Percentiles rank a stretch among this genome's conserved stretches.
Evolutionary conservation across 495 filamentous ascomycete species (phyloP).

Genomic region (Annulohypoxylon bovei): DNA sequence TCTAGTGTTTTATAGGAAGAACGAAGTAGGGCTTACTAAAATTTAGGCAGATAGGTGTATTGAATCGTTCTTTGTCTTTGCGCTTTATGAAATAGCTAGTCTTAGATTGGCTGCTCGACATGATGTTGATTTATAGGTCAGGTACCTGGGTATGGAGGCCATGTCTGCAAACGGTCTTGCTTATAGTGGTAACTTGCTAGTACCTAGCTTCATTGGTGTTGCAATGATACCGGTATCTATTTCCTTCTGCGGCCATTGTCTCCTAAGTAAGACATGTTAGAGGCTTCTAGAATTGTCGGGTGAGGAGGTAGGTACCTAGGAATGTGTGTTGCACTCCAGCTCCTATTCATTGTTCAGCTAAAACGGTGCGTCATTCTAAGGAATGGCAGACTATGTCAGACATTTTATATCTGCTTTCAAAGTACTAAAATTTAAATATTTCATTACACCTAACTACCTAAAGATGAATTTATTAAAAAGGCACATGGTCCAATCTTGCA

Average conservation of each 20-base stretch:
- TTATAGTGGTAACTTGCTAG: not conserved
- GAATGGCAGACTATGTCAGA: not conserved
- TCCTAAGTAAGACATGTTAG: not conserved
- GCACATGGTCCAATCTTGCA: not conserved
- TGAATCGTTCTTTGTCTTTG: conserved; percentile 6
- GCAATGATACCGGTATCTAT: not conserved
- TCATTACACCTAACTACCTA: too few relatives aligned
- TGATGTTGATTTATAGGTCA: conserved; percentile 6
- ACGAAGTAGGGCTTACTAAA: not conserved
- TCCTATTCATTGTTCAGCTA: not conserved
- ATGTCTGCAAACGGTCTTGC: conserved; percentile 14
- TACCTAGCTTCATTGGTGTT: not conserved
- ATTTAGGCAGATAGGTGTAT: not conserved
- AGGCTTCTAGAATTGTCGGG: not conserved
- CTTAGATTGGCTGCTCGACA: not conserved
- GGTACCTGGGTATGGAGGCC: not conserved
- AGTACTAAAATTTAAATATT: too few relatives aligned
- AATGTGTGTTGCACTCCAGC: conserved; percentile 6
- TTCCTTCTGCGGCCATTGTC: not conserved
- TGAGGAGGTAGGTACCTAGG: not conserved
- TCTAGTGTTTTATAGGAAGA: not conserved
- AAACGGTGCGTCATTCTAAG: not conserved
- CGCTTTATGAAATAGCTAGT: not conserved
- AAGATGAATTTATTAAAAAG: too few relatives aligned
- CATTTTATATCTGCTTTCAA: not conserved